A percentile compares a stretch with the other conserved stretches of the same genome.
Conservation (phyloP, 1,284 basidiomycete genomes). For the Leccinum laetum region DNA sequence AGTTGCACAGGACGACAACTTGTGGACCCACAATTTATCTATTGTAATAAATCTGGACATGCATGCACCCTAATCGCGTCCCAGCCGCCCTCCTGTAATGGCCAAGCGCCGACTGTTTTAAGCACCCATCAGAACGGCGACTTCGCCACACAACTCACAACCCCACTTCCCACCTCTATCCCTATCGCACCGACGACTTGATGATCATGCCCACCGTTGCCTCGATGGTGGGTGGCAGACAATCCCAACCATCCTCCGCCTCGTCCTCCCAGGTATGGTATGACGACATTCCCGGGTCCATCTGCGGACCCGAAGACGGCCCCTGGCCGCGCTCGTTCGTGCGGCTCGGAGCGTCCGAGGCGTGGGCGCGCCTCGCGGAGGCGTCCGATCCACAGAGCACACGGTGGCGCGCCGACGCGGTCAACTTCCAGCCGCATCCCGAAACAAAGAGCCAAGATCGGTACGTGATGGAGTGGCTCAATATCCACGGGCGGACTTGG, state of each 20-base stretch:
- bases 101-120: slow-evolving; percentile 34
- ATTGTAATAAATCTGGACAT: slow-evolving; percentile 25
- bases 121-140: slow-evolving; percentile 11
- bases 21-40: slow-evolving; percentile 19
- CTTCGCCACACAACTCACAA: slow-evolving; percentile 5
- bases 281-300: slow-evolving; percentile 56
- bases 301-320: slow-evolving; percentile 59
- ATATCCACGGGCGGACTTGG: slow-evolving; percentile 58
- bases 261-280: slow-evolving; percentile 38
- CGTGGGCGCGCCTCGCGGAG: slow-evolving; percentile 48
- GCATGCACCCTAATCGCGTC: slow-evolving; percentile 19
- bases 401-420: slow-evolving; percentile 49
- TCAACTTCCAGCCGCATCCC: slow-evolving; percentile 64
- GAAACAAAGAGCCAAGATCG: slow-evolving; percentile 55
- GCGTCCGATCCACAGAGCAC: slow-evolving; percentile 49
- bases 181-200: slow-evolving; percentile 1
- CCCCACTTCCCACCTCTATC: background rate
- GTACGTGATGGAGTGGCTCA: slow-evolving; percentile 56
- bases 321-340: slow-evolving; percentile 61
- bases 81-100: slow-evolving; percentile 18
- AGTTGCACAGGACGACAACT: slow-evolving; percentile 18
- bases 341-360: slow-evolving; percentile 44
- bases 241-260: slow-evolving; percentile 27
- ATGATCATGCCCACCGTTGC: slow-evolving; percentile 23
- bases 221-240: slow-evolving; percentile 17